A percentile compares a stretch with the other conserved stretches of the same genome.
Evolutionary conservation across 208 protist species (phyloP).

Genomic region (Naegleria gruberi): DNA sequence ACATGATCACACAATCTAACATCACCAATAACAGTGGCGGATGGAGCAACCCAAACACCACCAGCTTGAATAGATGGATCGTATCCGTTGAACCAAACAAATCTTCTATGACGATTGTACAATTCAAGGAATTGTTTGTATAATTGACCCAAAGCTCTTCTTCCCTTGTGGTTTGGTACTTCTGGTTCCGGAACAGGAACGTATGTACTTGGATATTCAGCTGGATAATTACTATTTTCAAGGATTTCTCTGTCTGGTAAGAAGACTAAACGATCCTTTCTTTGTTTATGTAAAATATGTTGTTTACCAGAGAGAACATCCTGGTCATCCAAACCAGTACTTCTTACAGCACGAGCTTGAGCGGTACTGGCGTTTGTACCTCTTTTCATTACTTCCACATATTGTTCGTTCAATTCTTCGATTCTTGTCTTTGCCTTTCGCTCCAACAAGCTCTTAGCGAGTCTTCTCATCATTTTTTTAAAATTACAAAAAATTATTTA

Average conservation of each 20-base stretch:
- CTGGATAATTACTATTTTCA: not conserved
- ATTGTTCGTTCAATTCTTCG: not conserved
- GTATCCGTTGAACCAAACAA: not conserved
- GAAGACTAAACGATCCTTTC: conserved; percentile 2
- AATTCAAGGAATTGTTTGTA: not conserved
- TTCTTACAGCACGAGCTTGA: not conserved
- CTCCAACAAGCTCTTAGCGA: not conserved
- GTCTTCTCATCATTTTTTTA: not conserved
- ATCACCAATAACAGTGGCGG: conserved; percentile 65
- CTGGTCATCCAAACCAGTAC: not conserved
- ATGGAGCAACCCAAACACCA: conserved; percentile 55
- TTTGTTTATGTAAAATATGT: not conserved
- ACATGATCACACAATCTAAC: conserved; percentile 66
- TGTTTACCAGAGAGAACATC: not conserved
- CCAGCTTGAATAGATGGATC: not conserved
- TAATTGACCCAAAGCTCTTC: not conserved
- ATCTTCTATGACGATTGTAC: not conserved
- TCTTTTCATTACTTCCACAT: not conserved
- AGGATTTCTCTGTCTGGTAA: conserved; percentile 7
- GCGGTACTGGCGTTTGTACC: not conserved
- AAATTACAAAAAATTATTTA: not conserved
- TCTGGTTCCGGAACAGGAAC: conserved; percentile 8
- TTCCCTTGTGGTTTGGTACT: not conserved
- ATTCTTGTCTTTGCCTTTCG: not conserved
- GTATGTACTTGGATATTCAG: not conserved